phyloP scores from a whole-genome alignment of 2,329 filamentous ascomycete genomes.

The Pseudogymnoascus sp. region DNA sequence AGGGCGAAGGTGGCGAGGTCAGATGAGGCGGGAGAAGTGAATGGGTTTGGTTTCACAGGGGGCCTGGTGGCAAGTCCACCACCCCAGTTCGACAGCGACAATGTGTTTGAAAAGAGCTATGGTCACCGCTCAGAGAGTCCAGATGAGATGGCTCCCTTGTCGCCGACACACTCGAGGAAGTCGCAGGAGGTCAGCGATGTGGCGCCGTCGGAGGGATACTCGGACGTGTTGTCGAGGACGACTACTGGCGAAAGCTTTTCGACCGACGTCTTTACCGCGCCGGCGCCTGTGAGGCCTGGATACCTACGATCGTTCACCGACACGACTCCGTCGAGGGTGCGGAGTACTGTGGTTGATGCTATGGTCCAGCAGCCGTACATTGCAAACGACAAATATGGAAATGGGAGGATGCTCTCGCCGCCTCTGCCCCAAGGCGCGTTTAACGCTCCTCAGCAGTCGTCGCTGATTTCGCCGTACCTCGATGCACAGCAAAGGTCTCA shows the following conservation, averaged over 20 bases:
- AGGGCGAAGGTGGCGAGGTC: constrained; percentile 70
- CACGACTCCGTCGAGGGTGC: constrained; percentile 61
- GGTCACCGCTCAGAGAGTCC: constrained; percentile 44
- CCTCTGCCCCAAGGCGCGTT: constrained; percentile 28
- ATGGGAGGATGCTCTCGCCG: constrained; percentile 34
- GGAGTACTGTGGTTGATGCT: constrained; percentile 77
- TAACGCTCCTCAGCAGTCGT: constrained; percentile 29
- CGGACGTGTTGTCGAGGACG: constrained; percentile 33
- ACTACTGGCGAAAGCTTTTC: constrained; percentile 48
- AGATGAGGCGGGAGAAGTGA: constrained; percentile 46
- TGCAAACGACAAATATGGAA: constrained; percentile 21
- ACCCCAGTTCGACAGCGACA: constrained; percentile 55
- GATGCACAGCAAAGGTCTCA: constrained; percentile 27
- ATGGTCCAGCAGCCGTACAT: constrained; percentile 62
- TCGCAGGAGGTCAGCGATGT: not conserved
- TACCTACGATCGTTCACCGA: constrained; percentile 88
- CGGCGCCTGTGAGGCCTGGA: constrained; percentile 50
- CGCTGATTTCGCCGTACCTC: constrained; percentile 36
- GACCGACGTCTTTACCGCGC: constrained; percentile 46
- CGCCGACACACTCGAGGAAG: constrained; percentile 18
- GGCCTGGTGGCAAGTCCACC: constrained; percentile 78
- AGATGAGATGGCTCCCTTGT: constrained; percentile 30
- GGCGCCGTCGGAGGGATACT: not conserved
- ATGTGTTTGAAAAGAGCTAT: constrained; percentile 82
- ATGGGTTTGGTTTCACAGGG: constrained; percentile 35